Evolutionary conservation across 768 basidiomycete species (phyloP).

Genomic region (Agaricus sinodeliciosus): DNA sequence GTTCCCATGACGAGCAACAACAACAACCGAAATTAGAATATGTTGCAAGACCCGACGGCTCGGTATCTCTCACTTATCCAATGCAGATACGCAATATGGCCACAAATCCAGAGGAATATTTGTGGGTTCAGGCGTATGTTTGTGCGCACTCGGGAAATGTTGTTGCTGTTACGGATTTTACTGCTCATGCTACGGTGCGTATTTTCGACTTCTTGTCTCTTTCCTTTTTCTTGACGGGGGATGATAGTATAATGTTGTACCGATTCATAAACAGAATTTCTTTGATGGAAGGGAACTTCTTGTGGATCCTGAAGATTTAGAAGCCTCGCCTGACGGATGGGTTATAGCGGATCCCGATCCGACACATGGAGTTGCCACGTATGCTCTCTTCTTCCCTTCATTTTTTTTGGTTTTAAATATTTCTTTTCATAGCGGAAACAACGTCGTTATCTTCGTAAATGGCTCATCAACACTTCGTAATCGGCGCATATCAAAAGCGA

Average conservation of each 20-base stretch:
- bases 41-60: slow-evolving; percentile 29
- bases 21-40: slow-evolving; percentile 27
- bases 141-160: slow-evolving; percentile 45
- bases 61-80: slow-evolving; percentile 29
- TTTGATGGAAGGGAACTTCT: slow-evolving; percentile 41
- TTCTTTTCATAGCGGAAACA: background rate
- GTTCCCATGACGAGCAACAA: slow-evolving; percentile 14
- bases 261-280: slow-evolving; percentile 40
- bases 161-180: slow-evolving; percentile 45
- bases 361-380: background rate
- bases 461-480: too few relatives aligned
- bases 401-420: background rate
- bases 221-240: background rate
- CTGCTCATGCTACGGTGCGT: slow-evolving; percentile 33
- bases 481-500: background rate
- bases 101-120: slow-evolving; percentile 15
- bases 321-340: slow-evolving; percentile 45
- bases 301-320: slow-evolving; percentile 40
- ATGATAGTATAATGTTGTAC: slow-evolving; percentile 35
- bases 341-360: slow-evolving; percentile 15
- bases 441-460: background rate
- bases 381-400: background rate
- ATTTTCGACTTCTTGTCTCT: background rate
- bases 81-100: slow-evolving; percentile 25
- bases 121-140: slow-evolving; percentile 52